A percentile compares a stretch with the other conserved stretches of the same genome.
phyloP scores from a whole-genome alignment of 139 green algal species.

The Picochlorum sp. region DNA sequence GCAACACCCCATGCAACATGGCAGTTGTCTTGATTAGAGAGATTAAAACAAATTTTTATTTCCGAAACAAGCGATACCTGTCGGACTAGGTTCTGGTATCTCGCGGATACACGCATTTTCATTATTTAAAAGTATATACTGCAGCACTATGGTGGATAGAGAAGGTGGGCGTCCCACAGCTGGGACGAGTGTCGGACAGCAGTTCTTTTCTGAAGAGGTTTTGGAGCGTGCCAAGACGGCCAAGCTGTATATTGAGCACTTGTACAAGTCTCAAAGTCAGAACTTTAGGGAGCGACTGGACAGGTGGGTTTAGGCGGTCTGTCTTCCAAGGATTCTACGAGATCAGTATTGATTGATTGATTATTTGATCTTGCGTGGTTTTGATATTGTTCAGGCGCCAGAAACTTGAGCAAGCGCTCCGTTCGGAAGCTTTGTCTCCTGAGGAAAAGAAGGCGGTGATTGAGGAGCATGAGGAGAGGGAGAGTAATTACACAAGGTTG shows the following conservation, averaged over 20 bases:
- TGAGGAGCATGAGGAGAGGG: conserved; percentile 58
- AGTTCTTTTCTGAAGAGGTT: conserved; percentile 32
- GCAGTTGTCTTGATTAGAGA: too few relatives aligned
- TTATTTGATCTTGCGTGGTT: neutral
- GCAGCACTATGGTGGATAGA: neutral
- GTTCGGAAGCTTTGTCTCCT: conserved; percentile 38
- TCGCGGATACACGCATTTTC: too few relatives aligned
- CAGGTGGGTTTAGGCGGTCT: conserved; percentile 31
- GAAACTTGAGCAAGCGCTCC: conserved; percentile 62
- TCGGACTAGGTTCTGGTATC: too few relatives aligned
- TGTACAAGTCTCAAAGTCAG: conserved; percentile 79
- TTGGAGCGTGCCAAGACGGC: conserved; percentile 55
- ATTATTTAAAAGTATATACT: too few relatives aligned
- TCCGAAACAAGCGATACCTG: too few relatives aligned
- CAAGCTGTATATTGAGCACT: conserved; percentile 88
- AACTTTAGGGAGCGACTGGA: conserved; percentile 62
- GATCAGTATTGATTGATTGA: too few relatives aligned
- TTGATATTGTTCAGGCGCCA: conserved; percentile 40
- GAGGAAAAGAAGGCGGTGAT: conserved; percentile 44
- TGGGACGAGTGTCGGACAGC: conserved; percentile 7
- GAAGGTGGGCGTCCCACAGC: neutral
- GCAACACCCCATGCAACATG: too few relatives aligned
- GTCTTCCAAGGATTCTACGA: too few relatives aligned
- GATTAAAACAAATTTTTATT: too few relatives aligned
- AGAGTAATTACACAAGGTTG: conserved; percentile 73